These are phyloP conservation scores for Suillus sp. DNA, from an alignment of 768 basidiomycete genomes.

Conservation along the genomic window DNA sequence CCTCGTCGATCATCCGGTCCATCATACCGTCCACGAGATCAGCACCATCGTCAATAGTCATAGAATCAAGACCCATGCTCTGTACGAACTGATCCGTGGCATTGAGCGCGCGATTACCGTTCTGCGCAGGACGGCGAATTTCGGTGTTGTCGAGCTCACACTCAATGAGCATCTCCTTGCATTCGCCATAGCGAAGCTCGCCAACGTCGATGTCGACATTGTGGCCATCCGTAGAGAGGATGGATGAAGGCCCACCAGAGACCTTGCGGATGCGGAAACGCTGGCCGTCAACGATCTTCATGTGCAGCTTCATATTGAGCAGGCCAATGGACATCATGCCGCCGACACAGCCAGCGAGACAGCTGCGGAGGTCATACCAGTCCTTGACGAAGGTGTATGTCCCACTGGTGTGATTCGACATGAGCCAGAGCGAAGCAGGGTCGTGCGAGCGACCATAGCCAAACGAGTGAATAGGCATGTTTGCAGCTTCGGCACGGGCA, in stretches of 20 bases:
- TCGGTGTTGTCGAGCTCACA: conserved; percentile 83
- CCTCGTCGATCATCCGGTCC: conserved; percentile 97
- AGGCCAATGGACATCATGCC: conserved; percentile 97
- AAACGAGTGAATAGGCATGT: conserved; percentile 95
- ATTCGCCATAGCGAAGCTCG: conserved; percentile 94
- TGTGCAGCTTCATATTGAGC: conserved; percentile 91
- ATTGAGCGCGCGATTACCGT: conserved; percentile 47
- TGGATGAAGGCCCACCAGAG: conserved; percentile 83
- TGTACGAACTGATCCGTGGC: conserved; percentile 91
- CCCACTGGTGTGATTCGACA: conserved; percentile 97
- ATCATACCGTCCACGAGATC: conserved; percentile 90
- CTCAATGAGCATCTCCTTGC: conserved; percentile 96
- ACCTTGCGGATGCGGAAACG: conserved; percentile 95
- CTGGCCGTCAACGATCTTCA: conserved; percentile 87
- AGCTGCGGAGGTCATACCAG: conserved; percentile 93
- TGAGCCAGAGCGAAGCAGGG: conserved; percentile 96
- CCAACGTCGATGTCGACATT: conserved; percentile 95
- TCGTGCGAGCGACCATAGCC: conserved; percentile 98
- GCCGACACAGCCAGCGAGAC: conserved; percentile 92
- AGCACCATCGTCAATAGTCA: conserved; percentile 66
- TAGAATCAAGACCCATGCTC: conserved; percentile 78
- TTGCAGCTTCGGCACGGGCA: conserved; percentile 94
- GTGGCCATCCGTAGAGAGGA: conserved; percentile 89
- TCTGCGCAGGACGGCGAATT: conserved; percentile 22
- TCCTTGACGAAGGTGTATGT: conserved; percentile 98